phyloP scores from a whole-genome alignment of 306 rosid species.

The Mucuna pruriens region DNA sequence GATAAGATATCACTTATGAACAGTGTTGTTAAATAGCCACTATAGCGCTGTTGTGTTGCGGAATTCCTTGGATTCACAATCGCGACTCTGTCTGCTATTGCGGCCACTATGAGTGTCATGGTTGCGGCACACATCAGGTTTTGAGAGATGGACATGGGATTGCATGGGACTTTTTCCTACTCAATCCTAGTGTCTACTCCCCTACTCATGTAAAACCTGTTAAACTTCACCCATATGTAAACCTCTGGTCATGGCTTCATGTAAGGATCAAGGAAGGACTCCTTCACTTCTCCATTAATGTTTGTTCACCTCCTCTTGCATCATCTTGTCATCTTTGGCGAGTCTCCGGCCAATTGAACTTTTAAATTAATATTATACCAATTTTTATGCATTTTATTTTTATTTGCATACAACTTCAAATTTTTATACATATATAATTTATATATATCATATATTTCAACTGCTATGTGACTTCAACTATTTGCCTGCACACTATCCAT shows the following conservation, averaged over 20 bases:
- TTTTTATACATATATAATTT: too few relatives aligned
- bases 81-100: not conserved
- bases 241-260: not conserved
- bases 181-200: not conserved
- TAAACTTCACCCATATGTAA: not conserved
- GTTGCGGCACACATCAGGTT: not conserved
- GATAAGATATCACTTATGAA: conserved; percentile 21
- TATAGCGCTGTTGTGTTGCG: not conserved
- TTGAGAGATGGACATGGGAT: not conserved
- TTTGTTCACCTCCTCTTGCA: not conserved
- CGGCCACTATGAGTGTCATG: not conserved
- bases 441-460: not conserved
- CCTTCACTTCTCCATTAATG: not conserved
- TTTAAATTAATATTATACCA: not conserved
- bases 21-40: not conserved
- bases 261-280: not conserved
- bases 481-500: not conserved
- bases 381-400: not conserved
- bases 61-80: not conserved
- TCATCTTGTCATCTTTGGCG: not conserved
- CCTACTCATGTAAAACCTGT: not conserved
- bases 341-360: not conserved
- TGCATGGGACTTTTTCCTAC: not conserved
- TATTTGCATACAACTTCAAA: not conserved
- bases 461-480: not conserved